Conservation (phyloP, 1,284 basidiomycete genomes). For the Peniophora sp. region DNA sequence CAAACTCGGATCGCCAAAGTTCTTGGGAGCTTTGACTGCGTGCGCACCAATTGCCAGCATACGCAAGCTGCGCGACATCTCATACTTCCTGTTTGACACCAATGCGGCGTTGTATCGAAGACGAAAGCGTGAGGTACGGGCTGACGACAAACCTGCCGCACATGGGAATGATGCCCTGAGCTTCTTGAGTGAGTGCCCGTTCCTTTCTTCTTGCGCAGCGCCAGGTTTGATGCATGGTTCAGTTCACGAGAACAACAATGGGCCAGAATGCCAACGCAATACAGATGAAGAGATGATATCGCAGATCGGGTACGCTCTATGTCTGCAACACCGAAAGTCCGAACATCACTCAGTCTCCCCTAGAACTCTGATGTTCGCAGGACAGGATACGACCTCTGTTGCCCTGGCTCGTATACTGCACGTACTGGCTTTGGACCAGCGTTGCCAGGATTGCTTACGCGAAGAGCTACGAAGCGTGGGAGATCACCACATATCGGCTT, state of each 20-base stretch:
- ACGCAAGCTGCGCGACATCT: slow-evolving; percentile 8
- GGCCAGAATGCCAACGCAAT: neutral
- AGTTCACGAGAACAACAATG: too few relatives aligned
- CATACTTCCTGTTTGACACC: slow-evolving; percentile 6
- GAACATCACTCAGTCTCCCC: neutral
- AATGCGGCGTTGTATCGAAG: slow-evolving; percentile 5
- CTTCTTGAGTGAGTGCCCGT: slow-evolving; percentile 2
- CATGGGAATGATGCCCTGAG: slow-evolving; percentile 2
- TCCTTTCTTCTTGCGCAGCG: neutral
- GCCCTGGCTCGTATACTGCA: slow-evolving; percentile 12
- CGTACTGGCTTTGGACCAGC: slow-evolving; percentile 12
- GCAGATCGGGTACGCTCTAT: slow-evolving; percentile 7
- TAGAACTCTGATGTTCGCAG: slow-evolving; percentile 13
- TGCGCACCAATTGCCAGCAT: slow-evolving; percentile 9
- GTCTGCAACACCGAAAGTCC: too few relatives aligned
- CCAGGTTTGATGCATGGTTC: neutral
- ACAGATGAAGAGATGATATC: slow-evolving; percentile 9
- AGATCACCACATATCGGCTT: neutral
- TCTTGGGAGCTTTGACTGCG: neutral
- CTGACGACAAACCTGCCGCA: neutral
- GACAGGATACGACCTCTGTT: slow-evolving; percentile 16
- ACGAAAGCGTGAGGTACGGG: neutral
- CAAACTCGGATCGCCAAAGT: slow-evolving; percentile 3
- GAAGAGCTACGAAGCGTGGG: slow-evolving; percentile 9
- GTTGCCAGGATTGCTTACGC: slow-evolving; percentile 11